phyloP scores from a whole-genome alignment of 1,284 basidiomycete species.

The Malassezia globosa region DNA sequence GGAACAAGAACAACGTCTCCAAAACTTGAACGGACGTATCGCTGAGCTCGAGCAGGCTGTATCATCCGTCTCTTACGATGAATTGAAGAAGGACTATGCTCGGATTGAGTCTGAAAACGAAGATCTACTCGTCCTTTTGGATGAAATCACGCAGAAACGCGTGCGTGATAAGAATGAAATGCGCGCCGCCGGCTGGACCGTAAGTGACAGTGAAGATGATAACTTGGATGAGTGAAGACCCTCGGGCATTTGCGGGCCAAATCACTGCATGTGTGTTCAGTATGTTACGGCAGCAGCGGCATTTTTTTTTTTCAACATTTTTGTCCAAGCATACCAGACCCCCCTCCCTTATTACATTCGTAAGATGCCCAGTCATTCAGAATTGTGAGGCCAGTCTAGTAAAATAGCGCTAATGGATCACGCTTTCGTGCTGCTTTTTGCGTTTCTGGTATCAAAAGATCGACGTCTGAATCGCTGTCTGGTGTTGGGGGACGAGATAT shows the following conservation, averaged over 20 bases:
- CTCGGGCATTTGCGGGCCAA: too few species aligned
- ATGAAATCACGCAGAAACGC: constrained; percentile 78
- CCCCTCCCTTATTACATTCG: too few species aligned
- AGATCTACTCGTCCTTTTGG: constrained; percentile 80
- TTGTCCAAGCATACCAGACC: not conserved
- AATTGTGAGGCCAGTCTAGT: not conserved
- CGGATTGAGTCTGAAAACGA: constrained; percentile 59
- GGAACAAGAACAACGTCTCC: not conserved
- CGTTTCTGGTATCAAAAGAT: constrained; percentile 8
- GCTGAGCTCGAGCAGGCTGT: not conserved
- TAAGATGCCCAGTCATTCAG: too few species aligned
- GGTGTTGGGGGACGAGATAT: not conserved
- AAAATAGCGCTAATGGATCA: not conserved
- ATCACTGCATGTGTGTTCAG: too few species aligned
- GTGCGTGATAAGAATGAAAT: constrained; percentile 68
- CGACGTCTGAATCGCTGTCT: constrained; percentile 5
- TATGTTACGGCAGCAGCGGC: too few species aligned
- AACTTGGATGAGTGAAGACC: constrained; percentile 63
- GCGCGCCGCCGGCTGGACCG: constrained; percentile 63
- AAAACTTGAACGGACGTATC: not conserved
- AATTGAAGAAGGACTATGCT: not conserved
- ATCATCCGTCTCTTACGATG: not conserved
- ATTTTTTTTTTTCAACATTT: too few species aligned
- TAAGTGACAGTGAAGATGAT: constrained; percentile 59
- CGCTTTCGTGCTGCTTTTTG: constrained; percentile 2